These are phyloP conservation scores for Mrakia gelida DNA, from an alignment of 768 basidiomycete genomes.

Conservation along the genomic window DNA sequence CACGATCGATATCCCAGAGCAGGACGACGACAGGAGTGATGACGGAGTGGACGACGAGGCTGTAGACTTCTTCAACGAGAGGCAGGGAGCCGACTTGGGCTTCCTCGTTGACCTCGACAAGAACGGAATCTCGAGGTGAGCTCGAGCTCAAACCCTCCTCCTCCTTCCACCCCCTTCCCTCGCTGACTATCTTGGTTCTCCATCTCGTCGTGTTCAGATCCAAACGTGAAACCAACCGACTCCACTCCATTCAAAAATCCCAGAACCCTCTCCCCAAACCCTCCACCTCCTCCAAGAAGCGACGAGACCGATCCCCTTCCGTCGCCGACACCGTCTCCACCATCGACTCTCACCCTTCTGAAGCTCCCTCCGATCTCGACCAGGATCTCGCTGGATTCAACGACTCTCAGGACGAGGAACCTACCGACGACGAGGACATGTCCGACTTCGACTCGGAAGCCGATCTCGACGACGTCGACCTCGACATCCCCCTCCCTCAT, in stretches of 20 bases:
- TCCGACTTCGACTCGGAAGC: slow-evolving; percentile 20
- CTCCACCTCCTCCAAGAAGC: background rate
- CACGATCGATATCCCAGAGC: slow-evolving; percentile 21
- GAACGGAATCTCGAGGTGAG: slow-evolving; percentile 24
- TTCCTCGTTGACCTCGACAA: slow-evolving; percentile 27
- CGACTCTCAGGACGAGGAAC: slow-evolving; percentile 23
- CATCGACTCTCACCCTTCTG: slow-evolving; percentile 20
- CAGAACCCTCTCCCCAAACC: slow-evolving; percentile 27
- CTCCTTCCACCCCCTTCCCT: background rate
- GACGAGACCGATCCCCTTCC: slow-evolving; percentile 16
- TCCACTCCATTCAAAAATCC: slow-evolving; percentile 18
- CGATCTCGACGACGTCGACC: slow-evolving; percentile 10
- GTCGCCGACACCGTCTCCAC: slow-evolving; percentile 26
- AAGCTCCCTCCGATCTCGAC: slow-evolving; percentile 18
- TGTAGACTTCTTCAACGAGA: slow-evolving; percentile 24
- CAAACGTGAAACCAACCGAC: slow-evolving; percentile 17
- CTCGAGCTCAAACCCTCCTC: background rate
- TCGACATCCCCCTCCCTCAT: slow-evolving; percentile 25
- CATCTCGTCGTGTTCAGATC: slow-evolving; percentile 13
- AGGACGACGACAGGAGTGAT: slow-evolving; percentile 13
- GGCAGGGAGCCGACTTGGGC: slow-evolving; percentile 11
- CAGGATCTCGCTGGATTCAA: slow-evolving; percentile 16
- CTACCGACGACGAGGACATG: slow-evolving; percentile 3
- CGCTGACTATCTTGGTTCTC: too few species aligned
- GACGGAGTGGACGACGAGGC: slow-evolving; percentile 22